Evolutionary conservation across 2,329 filamentous ascomycete species (phyloP).

Genomic region (Fusarium sp.): DNA sequence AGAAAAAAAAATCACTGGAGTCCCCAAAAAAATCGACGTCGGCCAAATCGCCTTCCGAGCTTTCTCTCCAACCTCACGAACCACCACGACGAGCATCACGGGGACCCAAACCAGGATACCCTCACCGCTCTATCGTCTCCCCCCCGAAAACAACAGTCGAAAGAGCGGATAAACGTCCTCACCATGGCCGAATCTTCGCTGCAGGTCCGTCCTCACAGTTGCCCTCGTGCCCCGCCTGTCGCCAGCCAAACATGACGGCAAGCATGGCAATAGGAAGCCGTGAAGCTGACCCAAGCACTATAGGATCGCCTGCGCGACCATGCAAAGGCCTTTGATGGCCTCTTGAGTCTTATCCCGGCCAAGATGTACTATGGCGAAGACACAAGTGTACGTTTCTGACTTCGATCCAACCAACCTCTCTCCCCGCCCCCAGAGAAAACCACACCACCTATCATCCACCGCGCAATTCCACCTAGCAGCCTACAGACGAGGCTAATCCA

Average conservation of each 20-base stretch:
- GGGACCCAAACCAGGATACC: background rate
- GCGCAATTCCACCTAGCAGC: background rate
- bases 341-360: constrained; percentile 86
- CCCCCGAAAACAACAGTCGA: background rate
- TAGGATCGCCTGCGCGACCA: constrained; percentile 66
- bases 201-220: constrained; percentile 53
- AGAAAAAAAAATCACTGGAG: constrained; percentile 36
- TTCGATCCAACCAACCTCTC: background rate
- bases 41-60: constrained; percentile 36
- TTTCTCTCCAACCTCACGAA: constrained; percentile 35
- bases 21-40: constrained; percentile 30
- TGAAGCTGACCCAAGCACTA: constrained; percentile 34
- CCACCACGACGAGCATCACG: background rate
- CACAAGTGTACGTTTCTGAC: constrained; percentile 70
- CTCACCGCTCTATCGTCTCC: background rate
- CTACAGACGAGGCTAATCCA: constrained; percentile 27
- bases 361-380: constrained; percentile 92
- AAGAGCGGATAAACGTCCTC: background rate
- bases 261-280: constrained; percentile 23
- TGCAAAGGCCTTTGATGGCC: constrained; percentile 81
- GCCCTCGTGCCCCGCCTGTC: constrained; percentile 43
- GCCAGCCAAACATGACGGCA: constrained; percentile 10
- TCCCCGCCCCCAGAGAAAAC: constrained; percentile 10
- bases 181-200: constrained; percentile 56
- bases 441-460: constrained; percentile 3